A percentile compares a stretch with the other conserved stretches of the same genome.
These are phyloP conservation scores for Hymenoscyphus fructigenus DNA, from an alignment of 2,329 filamentous ascomycete genomes.

Conservation along the genomic window DNA sequence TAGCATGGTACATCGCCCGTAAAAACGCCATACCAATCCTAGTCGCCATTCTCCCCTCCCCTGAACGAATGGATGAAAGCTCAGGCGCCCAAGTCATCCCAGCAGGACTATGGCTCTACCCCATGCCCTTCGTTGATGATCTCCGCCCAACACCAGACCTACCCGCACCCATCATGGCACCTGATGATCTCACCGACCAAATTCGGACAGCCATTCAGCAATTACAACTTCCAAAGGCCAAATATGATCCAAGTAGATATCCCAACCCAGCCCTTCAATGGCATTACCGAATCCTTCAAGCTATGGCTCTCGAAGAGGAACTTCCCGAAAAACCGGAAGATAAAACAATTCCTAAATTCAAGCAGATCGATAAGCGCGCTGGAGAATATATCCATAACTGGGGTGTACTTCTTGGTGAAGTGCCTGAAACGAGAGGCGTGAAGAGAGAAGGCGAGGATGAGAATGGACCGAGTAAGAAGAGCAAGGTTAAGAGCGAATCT, in stretches of 20 bases:
- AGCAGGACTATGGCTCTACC: constrained; percentile 83
- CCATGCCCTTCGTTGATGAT: constrained; percentile 87
- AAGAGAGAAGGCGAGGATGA: constrained; percentile 52
- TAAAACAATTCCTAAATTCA: constrained; percentile 79
- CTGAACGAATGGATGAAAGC: constrained; percentile 61
- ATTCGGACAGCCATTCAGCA: constrained; percentile 81
- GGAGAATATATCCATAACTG: constrained; percentile 78
- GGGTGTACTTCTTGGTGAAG: constrained; percentile 65
- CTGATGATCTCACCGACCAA: constrained; percentile 71
- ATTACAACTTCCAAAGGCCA: constrained; percentile 74
- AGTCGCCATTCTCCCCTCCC: constrained; percentile 78
- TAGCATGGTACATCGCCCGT: constrained; percentile 88
- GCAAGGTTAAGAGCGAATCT: constrained; percentile 12
- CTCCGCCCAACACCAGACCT: constrained; percentile 71
- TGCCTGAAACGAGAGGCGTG: constrained; percentile 13
- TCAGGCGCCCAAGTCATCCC: constrained; percentile 70
- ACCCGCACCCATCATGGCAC: constrained; percentile 52
- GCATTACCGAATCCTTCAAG: constrained; percentile 94
- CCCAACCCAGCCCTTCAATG: constrained; percentile 92
- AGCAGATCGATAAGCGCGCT: constrained; percentile 84
- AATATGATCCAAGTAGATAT: constrained; percentile 83
- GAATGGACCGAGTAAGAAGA: constrained; percentile 29
- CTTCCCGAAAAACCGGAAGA: constrained; percentile 70
- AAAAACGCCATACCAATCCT: constrained; percentile 76
- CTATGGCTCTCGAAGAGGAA: constrained; percentile 88